Conservation (phyloP, 768 basidiomycete species). For the Trametes sanguinea region DNA sequence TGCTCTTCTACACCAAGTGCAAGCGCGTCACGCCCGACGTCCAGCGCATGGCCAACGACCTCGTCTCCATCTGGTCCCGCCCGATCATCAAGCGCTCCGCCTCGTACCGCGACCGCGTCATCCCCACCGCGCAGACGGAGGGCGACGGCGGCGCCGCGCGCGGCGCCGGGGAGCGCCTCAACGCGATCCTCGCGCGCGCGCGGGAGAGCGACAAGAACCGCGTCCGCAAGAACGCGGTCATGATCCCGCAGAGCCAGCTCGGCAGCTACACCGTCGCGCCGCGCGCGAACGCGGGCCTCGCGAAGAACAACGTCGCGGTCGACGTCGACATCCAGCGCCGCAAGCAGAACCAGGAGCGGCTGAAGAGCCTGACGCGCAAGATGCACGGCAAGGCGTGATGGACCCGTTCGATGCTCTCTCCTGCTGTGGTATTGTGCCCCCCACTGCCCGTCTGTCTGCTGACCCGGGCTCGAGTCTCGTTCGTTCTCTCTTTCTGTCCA, state of each 20-base stretch:
- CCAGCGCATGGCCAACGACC: slow-evolving; percentile 75
- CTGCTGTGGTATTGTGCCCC: too few species aligned
- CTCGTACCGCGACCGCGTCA: slow-evolving; percentile 72
- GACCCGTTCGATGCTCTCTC: neutral
- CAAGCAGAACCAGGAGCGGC: slow-evolving; percentile 71
- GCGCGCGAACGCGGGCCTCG: slow-evolving; percentile 51
- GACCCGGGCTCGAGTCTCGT: neutral
- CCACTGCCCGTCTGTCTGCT: too few species aligned
- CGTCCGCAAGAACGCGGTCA: slow-evolving; percentile 76
- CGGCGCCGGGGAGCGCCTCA: slow-evolving; percentile 53
- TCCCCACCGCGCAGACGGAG: slow-evolving; percentile 56
- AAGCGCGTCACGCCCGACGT: slow-evolving; percentile 86
- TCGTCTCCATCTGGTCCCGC: slow-evolving; percentile 85
- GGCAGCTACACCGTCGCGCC: slow-evolving; percentile 84
- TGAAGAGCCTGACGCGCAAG: slow-evolving; percentile 62
- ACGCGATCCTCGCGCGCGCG: slow-evolving; percentile 67
- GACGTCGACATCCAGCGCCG: slow-evolving; percentile 75
- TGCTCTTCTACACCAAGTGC: slow-evolving; percentile 96
- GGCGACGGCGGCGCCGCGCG: slow-evolving; percentile 39
- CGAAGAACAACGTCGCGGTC: slow-evolving; percentile 57
- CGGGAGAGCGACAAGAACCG: slow-evolving; percentile 68
- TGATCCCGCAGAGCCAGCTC: slow-evolving; percentile 76
- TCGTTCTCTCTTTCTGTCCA: neutral
- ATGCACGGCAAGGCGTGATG: slow-evolving; percentile 32
- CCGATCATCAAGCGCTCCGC: slow-evolving; percentile 91